phyloP scores from a whole-genome alignment of 306 rosid genomes.

The Macrotyloma uniflorum region DNA sequence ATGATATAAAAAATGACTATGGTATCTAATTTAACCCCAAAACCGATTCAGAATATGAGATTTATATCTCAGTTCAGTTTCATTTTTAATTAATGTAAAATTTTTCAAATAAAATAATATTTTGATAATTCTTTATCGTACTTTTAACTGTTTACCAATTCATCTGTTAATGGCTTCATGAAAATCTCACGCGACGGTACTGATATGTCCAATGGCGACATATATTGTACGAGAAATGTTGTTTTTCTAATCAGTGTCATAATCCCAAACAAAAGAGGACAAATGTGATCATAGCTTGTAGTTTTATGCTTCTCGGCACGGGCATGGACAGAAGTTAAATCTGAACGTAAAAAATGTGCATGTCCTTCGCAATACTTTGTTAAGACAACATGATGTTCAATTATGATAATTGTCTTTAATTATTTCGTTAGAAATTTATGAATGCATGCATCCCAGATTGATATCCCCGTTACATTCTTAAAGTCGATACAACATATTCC shows the following conservation, averaged over 20 bases:
- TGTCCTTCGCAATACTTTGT: conserved; percentile 8
- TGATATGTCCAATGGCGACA: neutral
- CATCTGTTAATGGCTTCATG: neutral
- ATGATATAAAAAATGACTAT: no score
- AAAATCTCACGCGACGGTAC: neutral
- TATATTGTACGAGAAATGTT: neutral
- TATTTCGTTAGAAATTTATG: conserved; percentile 12
- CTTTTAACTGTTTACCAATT: neutral
- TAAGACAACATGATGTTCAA: conserved; percentile 21
- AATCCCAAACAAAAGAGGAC: neutral
- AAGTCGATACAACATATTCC: neutral
- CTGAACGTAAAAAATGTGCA: neutral
- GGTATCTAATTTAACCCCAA: no score
- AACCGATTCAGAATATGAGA: no score
- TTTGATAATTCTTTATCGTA: neutral
- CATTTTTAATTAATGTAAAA: no score
- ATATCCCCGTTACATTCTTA: neutral
- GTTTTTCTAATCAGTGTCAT: neutral
- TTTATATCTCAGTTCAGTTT: no score
- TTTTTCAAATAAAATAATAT: no score
- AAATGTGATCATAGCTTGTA: conserved; percentile 3
- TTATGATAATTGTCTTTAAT: conserved; percentile 16
- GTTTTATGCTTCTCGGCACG: neutral
- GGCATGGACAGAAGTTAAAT: neutral
- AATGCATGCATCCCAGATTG: neutral